These are phyloP conservation scores for Rhododendron ovatum DNA, from an alignment of 148 eudicot genomes.

Conservation along the genomic window DNA sequence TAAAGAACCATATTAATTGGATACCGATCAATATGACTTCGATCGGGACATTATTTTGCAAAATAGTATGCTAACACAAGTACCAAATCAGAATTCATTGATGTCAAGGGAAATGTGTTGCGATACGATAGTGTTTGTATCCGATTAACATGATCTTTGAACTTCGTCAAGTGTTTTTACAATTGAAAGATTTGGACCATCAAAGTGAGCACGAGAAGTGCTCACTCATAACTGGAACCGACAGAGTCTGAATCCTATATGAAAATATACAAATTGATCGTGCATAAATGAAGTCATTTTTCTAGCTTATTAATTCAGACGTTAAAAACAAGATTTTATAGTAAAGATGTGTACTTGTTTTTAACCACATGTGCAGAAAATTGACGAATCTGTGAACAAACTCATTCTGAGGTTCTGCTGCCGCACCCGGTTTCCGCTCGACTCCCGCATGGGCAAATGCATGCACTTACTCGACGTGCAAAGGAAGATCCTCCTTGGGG, in stretches of 20 bases:
- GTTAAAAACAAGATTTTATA: too few species aligned
- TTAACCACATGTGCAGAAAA: constrained; percentile 6
- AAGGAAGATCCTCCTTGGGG: constrained; percentile 22
- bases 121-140: too few species aligned
- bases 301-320: neutral
- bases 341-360: neutral
- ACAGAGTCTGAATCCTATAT: neutral
- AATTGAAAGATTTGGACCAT: neutral
- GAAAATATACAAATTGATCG: too few species aligned
- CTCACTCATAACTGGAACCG: neutral
- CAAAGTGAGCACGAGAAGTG: neutral
- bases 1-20: neutral
- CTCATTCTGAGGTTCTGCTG: constrained; percentile 22
- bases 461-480: constrained; percentile 27
- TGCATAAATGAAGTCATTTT: too few species aligned
- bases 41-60: too few species aligned
- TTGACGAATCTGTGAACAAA: constrained; percentile 12
- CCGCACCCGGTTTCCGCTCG: neutral
- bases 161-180: neutral
- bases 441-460: constrained; percentile 15
- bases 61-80: too few species aligned
- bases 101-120: too few species aligned
- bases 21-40: neutral
- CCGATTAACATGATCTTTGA: too few species aligned
- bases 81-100: too few species aligned